phyloP scores from a whole-genome alignment of 2,329 filamentous ascomycete species.

The Trichoderma koningiopsis region DNA sequence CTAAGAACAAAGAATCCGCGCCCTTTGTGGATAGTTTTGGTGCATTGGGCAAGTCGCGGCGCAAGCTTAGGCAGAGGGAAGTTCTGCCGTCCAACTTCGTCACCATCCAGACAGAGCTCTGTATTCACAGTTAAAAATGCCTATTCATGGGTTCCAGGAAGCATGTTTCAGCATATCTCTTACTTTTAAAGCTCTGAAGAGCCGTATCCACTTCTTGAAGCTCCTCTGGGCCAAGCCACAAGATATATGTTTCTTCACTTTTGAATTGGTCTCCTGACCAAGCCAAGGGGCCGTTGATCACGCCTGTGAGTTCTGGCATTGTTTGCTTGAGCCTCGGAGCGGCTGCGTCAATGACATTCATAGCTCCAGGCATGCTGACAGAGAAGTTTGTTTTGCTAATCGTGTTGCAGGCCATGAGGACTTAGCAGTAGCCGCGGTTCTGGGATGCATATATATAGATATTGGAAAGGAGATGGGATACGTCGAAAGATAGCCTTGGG shows the following conservation, averaged over 20 bases:
- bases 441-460: neutral
- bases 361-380: neutral
- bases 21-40: conserved; percentile 44
- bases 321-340: neutral
- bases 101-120: conserved; percentile 41
- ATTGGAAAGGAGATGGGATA: neutral
- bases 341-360: neutral
- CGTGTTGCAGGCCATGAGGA: neutral
- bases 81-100: conserved; percentile 40
- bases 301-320: neutral
- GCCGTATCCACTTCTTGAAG: conserved; percentile 32
- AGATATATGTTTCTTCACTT: conserved; percentile 27
- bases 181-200: conserved; percentile 34
- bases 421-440: neutral
- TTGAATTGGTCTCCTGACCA: conserved; percentile 27
- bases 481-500: neutral
- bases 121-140: conserved; percentile 29
- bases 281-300: conserved; percentile 26
- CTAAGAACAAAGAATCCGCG: conserved; percentile 57
- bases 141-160: conserved; percentile 31
- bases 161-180: neutral
- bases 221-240: conserved; percentile 30
- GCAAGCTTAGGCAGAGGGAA: conserved; percentile 47
- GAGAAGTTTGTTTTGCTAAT: neutral
- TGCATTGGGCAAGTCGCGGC: conserved; percentile 39